These are phyloP conservation scores for Castanea sativa DNA, from an alignment of 306 rosid genomes.

Conservation along the genomic window DNA sequence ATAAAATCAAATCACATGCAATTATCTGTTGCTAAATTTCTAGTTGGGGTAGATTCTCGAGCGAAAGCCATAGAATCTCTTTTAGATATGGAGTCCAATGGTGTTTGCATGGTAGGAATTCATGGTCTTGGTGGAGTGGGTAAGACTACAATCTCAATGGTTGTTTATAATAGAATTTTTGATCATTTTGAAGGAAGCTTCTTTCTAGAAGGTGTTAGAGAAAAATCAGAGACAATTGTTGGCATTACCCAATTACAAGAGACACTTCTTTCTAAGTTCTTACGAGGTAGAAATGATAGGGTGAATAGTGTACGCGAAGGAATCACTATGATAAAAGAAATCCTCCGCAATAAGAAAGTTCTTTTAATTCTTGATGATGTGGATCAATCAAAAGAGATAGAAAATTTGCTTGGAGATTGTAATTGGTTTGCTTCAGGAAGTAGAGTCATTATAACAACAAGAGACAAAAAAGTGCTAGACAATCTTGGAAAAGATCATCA, in stretches of 20 bases:
- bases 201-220: conserved; percentile 12
- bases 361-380: conserved; percentile 25
- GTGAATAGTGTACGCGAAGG: not conserved
- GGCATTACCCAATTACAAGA: conserved; percentile 17
- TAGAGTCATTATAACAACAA: conserved; percentile 19
- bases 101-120: conserved; percentile 12
- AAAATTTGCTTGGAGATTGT: conserved; percentile 4
- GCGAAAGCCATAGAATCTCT: not conserved
- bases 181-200: conserved; percentile 4
- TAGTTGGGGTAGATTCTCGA: conserved; percentile 11
- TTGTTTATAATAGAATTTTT: conserved; percentile 4
- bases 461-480: not conserved
- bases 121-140: conserved; percentile 14
- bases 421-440: conserved; percentile 24
- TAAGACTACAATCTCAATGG: conserved; percentile 10
- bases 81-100: conserved; percentile 5
- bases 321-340: conserved; percentile 1
- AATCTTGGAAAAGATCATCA: not conserved
- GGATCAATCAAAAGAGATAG: conserved; percentile 1
- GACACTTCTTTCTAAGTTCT: conserved; percentile 8
- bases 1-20: not conserved
- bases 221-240: not conserved
- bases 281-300: conserved; percentile 1
- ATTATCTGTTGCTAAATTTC: not conserved
- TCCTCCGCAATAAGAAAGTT: conserved; percentile 11